Conservation (phyloP, 371 early-diverging fungal genomes). For the Saksenaea oblongispora region DNA sequence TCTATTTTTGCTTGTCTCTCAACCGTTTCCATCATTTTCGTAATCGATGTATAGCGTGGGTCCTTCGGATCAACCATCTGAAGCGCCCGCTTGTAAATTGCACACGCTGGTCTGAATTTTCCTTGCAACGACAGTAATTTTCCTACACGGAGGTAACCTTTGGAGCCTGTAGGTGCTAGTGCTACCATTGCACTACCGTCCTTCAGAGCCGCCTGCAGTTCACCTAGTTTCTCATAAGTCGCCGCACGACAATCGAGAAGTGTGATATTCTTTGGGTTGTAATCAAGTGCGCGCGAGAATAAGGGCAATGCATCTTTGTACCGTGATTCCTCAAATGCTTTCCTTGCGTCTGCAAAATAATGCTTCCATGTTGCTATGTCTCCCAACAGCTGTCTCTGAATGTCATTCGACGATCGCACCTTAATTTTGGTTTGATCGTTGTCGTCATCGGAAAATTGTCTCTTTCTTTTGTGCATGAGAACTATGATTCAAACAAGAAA, state of each 20-base stretch:
- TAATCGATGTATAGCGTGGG: conserved; percentile 19
- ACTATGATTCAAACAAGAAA: background rate
- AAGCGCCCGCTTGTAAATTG: conserved; percentile 25
- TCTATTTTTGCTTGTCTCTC: background rate
- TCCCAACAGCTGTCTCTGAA: no score
- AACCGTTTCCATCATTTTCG: conserved; percentile 1
- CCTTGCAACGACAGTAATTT: conserved; percentile 27
- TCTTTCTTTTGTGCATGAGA: background rate
- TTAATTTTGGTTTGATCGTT: background rate
- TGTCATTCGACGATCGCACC: background rate
- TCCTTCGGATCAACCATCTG: conserved; percentile 19
- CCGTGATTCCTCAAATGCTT: conserved; percentile 25
- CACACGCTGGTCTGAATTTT: conserved; percentile 15
- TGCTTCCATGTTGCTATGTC: conserved; percentile 17
- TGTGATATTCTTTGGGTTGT: conserved; percentile 18
- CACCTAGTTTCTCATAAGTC: conserved; percentile 24
- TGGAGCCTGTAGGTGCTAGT: conserved; percentile 22
- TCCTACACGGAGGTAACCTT: conserved; percentile 42
- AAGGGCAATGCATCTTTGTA: conserved; percentile 27
- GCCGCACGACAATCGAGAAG: conserved; percentile 44
- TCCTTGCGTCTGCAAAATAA: conserved; percentile 26
- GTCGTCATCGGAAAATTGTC: background rate
- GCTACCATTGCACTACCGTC: conserved; percentile 34
- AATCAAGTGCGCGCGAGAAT: conserved; percentile 23
- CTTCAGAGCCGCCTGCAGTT: conserved; percentile 19